Percentiles rank a stretch among this genome's conserved stretches.
phyloP scores from a whole-genome alignment of 495 filamentous ascomycete genomes.

The Podospora pseudoanserina region DNA sequence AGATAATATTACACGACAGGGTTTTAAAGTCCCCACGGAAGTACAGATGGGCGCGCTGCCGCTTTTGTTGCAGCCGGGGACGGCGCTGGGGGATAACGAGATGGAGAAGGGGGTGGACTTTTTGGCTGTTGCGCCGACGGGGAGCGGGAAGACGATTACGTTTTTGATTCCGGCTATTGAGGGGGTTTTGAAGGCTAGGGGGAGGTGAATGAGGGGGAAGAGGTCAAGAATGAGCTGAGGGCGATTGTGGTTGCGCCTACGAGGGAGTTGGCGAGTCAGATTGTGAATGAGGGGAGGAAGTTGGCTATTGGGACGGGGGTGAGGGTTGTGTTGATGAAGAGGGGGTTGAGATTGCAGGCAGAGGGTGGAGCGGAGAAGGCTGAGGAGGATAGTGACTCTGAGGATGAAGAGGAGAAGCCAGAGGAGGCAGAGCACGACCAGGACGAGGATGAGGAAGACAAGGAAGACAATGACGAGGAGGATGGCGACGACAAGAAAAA shows the following conservation, averaged over 20 bases:
- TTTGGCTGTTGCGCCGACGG: slow-evolving; percentile 85
- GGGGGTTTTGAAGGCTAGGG: slow-evolving; percentile 54
- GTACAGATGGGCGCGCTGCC: slow-evolving; percentile 87
- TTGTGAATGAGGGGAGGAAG: slow-evolving; percentile 87
- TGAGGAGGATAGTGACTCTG: slow-evolving; percentile 27
- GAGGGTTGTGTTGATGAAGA: slow-evolving; percentile 77
- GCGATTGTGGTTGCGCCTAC: slow-evolving; percentile 85
- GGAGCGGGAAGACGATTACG: slow-evolving; percentile 93
- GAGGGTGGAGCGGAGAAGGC: slow-evolving; percentile 37
- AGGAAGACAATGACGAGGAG: slow-evolving; percentile 6
- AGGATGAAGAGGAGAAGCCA: slow-evolving; percentile 28
- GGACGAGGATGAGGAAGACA: slow-evolving; percentile 33
- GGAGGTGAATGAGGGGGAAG: slow-evolving; percentile 29
- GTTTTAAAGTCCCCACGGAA: slow-evolving; percentile 83
- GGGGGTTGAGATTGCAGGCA: slow-evolving; percentile 67
- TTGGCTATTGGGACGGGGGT: slow-evolving; percentile 73
- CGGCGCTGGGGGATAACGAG: slow-evolving; percentile 34
- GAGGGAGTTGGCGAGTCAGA: slow-evolving; percentile 86
- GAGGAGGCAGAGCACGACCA: slow-evolving; percentile 30
- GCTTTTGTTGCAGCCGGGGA: slow-evolving; percentile 58
- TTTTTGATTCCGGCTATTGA: slow-evolving; percentile 87
- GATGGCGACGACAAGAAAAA: neutral
- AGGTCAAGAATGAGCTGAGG: slow-evolving; percentile 51
- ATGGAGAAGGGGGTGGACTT: slow-evolving; percentile 57
- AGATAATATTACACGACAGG: slow-evolving; percentile 77